Evolutionary conservation across 2,329 filamentous ascomycete genomes (phyloP).

Genomic region (Pseudovirgaria hyperparasitica): DNA sequence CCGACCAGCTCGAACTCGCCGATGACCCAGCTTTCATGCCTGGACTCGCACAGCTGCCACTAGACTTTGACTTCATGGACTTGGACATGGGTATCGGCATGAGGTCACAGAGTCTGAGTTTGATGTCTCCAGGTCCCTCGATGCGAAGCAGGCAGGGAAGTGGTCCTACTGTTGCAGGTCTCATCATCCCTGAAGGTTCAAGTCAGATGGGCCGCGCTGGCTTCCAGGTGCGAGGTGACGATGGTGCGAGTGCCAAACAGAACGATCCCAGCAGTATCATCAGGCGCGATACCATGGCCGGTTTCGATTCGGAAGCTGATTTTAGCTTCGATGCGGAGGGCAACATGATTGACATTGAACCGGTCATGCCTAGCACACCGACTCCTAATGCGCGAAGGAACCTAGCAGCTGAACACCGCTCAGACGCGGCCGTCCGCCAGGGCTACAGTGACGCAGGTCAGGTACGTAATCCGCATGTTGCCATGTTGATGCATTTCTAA

Average conservation of each 20-base stretch:
- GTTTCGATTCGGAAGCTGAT: constrained; percentile 38
- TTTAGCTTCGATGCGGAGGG: constrained; percentile 52
- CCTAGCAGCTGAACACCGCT: too few relatives aligned
- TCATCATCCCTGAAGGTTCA: constrained; percentile 37
- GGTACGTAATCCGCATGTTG: too few relatives aligned
- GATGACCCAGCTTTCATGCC: constrained; percentile 77
- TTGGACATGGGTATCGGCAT: constrained; percentile 28
- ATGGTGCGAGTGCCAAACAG: constrained; percentile 21
- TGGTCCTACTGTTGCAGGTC: constrained; percentile 12
- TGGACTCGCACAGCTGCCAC: constrained; percentile 47
- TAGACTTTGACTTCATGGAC: constrained; percentile 41
- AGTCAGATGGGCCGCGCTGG: constrained; percentile 23
- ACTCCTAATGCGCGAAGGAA: constrained; percentile 5
- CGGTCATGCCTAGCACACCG: too few relatives aligned
- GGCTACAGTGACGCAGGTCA: too few relatives aligned
- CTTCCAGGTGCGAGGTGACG: constrained; percentile 29
- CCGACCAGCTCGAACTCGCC: constrained; percentile 60
- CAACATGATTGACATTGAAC: constrained; percentile 38
- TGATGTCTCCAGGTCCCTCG: constrained; percentile 4
- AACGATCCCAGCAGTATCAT: constrained; percentile 10
- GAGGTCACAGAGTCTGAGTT: too few relatives aligned
- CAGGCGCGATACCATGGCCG: constrained; percentile 29
- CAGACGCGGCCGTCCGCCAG: too few relatives aligned
- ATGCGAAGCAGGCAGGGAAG: constrained; percentile 1
- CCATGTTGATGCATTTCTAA: too few relatives aligned